A percentile compares a stretch with the other conserved stretches of the same genome.
Evolutionary conservation across 2,329 filamentous ascomycete genomes (phyloP).

Genomic region (Parafenestella ontariensis): DNA sequence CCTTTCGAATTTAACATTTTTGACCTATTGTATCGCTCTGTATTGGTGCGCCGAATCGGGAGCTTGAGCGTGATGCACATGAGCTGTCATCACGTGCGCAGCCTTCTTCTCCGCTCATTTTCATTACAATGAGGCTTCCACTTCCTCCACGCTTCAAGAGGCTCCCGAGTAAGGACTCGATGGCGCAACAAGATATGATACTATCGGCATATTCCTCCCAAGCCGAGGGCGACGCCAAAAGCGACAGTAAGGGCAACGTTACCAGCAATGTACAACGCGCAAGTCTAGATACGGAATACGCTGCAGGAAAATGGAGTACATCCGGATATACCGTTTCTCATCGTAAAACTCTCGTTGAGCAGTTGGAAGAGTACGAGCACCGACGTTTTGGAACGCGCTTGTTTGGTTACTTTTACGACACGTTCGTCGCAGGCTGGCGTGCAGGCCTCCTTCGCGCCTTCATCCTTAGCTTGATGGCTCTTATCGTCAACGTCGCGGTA

Average conservation of each 20-base stretch:
- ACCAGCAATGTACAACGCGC: not conserved
- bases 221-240: not conserved
- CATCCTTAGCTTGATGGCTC: conserved; percentile 13
- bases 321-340: conserved; percentile 4
- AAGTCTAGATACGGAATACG: not conserved
- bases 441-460: conserved; percentile 22
- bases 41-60: not conserved
- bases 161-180: conserved; percentile 8
- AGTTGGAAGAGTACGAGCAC: conserved; percentile 8
- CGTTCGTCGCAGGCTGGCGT: conserved; percentile 20
- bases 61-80: not conserved
- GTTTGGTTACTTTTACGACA: conserved; percentile 11
- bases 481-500: conserved; percentile 14
- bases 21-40: not conserved
- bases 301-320: not conserved
- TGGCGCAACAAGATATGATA: conserved; percentile 8
- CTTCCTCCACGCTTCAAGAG: conserved; percentile 12
- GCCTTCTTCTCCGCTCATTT: not conserved
- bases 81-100: not conserved
- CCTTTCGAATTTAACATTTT: not conserved
- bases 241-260: too few species aligned
- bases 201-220: conserved; percentile 7
- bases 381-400: conserved; percentile 9
- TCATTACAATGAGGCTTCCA: conserved; percentile 10
- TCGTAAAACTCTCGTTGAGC: conserved; percentile 13